phyloP scores from a whole-genome alignment of 2,329 filamentous ascomycete species.

The Sporothrix phasma region DNA sequence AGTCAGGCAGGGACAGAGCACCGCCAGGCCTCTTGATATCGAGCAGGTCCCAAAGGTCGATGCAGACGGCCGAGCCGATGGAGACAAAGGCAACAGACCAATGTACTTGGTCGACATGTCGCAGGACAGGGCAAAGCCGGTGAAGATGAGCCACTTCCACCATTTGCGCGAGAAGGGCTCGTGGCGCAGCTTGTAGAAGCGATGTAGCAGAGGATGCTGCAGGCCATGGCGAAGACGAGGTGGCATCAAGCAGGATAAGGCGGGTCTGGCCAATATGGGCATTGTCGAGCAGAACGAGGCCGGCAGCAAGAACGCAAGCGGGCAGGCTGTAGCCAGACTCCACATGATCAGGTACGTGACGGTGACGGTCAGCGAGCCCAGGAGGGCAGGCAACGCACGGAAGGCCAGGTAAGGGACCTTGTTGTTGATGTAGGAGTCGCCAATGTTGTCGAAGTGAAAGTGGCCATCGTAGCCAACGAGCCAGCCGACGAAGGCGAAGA shows the following conservation, averaged over 20 bases:
- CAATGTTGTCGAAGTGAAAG: slow-evolving; percentile 98
- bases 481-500: slow-evolving; percentile 96
- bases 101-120: slow-evolving; percentile 99
- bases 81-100: slow-evolving; percentile 94
- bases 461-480: slow-evolving; percentile 92
- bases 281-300: slow-evolving; percentile 88
- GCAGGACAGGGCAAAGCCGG: slow-evolving; percentile 87
- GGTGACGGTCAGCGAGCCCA: slow-evolving; percentile 89
- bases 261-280: slow-evolving; percentile 95
- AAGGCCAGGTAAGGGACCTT: slow-evolving; percentile 96
- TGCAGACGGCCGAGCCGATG: slow-evolving; percentile 83
- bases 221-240: slow-evolving; percentile 93
- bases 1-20: slow-evolving; percentile 66
- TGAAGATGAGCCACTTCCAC: slow-evolving; percentile 99
- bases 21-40: slow-evolving; percentile 79
- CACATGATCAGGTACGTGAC: slow-evolving; percentile 97
- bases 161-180: slow-evolving; percentile 86
- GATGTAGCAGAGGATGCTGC: slow-evolving; percentile 91
- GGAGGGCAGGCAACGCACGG: slow-evolving; percentile 80
- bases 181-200: slow-evolving; percentile 94
- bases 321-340: slow-evolving; percentile 96
- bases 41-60: slow-evolving; percentile 91
- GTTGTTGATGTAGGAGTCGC: slow-evolving; percentile 94
- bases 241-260: slow-evolving; percentile 88
- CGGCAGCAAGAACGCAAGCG: slow-evolving; percentile 76